Evolutionary conservation across 495 filamentous ascomycete genomes (phyloP), one percentile per base, ranked within the genome.

Genomic region (Venustampulla echinocandica): DNA sequence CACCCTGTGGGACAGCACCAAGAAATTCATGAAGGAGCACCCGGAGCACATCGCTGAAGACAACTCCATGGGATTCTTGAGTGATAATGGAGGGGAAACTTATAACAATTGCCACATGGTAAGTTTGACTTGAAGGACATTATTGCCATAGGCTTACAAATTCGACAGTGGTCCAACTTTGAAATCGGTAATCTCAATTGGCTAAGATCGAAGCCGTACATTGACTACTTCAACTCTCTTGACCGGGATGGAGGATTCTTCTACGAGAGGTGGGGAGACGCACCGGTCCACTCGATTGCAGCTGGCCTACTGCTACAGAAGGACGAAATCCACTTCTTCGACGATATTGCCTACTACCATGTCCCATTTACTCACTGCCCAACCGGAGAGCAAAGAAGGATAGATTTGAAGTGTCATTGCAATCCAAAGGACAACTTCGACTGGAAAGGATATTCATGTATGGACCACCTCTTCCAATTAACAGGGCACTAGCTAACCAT

Each of bases 341-440:
- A 98, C 60, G 92, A 98, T 58, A 97, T 98, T 54, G 92, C 85
- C 46, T 98, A 98, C 66, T 97, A 88, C 66, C 92, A 98, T 59
- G 85, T 95, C n/a, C 92, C 92, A 5, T 98, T 98, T 61, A 97
- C 90, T 18, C 92, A 98, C 67, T 98, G 92, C 62, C 92, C 92
- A 3, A 92, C 85, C 0, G 82, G 81, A 19, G 88, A 97, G 64
- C 69, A 92, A 64, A 74, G 74, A 24, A 72, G 88, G 49, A 59
- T 86, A 47, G 83, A 94, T 47, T 74, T 85, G 44, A 89, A 86
- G 63, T 98, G 92, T 63, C 79, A 85, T 61, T 98, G 92, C 67
- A 90, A 97, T 63, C 92, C 92, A 2, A 82, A 82, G 52, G 86
- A 96, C 19, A 97, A 96, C 67, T 97, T 98, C 70, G 92, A 98